Conservation (phyloP, 352 stramenopile species). For the Phytophthora citrophthora region DNA sequence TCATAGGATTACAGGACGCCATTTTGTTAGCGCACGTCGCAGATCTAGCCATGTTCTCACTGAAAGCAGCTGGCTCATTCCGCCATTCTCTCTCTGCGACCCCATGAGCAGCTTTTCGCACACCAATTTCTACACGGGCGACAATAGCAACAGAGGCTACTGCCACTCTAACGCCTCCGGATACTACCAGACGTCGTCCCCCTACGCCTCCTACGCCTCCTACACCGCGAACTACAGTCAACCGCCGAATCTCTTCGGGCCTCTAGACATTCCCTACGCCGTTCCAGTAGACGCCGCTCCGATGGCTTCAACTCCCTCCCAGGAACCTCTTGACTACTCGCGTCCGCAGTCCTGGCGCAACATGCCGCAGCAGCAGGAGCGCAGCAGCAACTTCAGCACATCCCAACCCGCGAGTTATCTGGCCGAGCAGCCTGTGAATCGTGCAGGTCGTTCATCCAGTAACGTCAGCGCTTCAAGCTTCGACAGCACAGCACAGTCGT, state of each 20-base stretch:
- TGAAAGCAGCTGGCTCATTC: constrained; percentile 14
- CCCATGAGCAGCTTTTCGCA: constrained; percentile 32
- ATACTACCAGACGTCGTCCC: constrained; percentile 24
- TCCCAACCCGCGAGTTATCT: constrained; percentile 7
- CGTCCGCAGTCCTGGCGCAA: constrained; percentile 53
- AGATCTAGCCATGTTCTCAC: background rate
- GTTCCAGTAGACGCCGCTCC: constrained; percentile 22
- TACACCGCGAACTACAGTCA: constrained; percentile 18
- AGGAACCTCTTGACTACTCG: constrained; percentile 38
- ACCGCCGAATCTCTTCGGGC: background rate
- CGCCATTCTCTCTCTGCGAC: constrained; percentile 10
- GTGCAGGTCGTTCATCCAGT: constrained; percentile 16
- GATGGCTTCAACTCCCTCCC: constrained; percentile 12
- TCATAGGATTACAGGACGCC: constrained; percentile 4
- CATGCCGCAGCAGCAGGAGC: constrained; percentile 39
- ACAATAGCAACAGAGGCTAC: background rate
- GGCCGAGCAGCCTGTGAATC: constrained; percentile 18
- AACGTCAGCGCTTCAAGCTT: constrained; percentile 13
- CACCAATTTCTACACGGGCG: constrained; percentile 12
- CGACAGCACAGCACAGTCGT: constrained; percentile 23
- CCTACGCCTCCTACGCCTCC: constrained; percentile 21
- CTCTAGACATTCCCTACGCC: constrained; percentile 27
- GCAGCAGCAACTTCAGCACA: constrained; percentile 13
- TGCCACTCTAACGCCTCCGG: constrained; percentile 23
- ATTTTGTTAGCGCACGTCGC: constrained; percentile 2